These are phyloP conservation scores for Cucurbitaria berberidis DNA, from an alignment of 2,329 filamentous ascomycete species.

Conservation along the genomic window DNA sequence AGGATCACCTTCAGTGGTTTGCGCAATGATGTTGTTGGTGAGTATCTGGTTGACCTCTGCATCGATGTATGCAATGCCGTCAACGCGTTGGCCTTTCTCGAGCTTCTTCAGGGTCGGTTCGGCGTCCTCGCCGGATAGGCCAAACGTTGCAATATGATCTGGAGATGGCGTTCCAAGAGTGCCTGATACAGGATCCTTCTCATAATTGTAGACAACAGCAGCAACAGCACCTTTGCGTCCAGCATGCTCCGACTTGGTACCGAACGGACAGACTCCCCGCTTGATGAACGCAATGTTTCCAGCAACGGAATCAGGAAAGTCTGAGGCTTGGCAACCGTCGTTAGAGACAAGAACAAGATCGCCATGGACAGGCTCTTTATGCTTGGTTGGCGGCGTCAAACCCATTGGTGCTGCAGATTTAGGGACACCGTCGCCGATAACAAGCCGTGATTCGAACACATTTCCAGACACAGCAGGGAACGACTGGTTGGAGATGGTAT, in stretches of 20 bases:
- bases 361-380: slow-evolving; percentile 47
- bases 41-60: slow-evolving; percentile 56
- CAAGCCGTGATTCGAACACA: slow-evolving; percentile 46
- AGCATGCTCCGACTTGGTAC: slow-evolving; percentile 72
- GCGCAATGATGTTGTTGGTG: slow-evolving; percentile 54
- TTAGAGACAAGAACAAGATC: slow-evolving; percentile 43
- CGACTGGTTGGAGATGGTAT: slow-evolving; percentile 47
- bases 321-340: slow-evolving; percentile 48
- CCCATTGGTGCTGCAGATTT: slow-evolving; percentile 46
- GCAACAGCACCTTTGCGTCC: slow-evolving; percentile 74
- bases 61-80: slow-evolving; percentile 55
- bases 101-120: slow-evolving; percentile 58
- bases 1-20: slow-evolving; percentile 47
- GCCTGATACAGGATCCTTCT: slow-evolving; percentile 64
- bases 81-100: slow-evolving; percentile 56
- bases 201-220: slow-evolving; percentile 78
- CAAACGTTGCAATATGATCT: slow-evolving; percentile 71
- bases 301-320: slow-evolving; percentile 66
- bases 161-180: slow-evolving; percentile 69
- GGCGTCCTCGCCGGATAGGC: slow-evolving; percentile 68
- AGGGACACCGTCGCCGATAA: slow-evolving; percentile 42
- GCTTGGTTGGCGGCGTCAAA: slow-evolving; percentile 45
- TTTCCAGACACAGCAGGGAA: slow-evolving; percentile 46
- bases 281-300: slow-evolving; percentile 75
- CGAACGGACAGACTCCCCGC: slow-evolving; percentile 75